Evolutionary conservation across 805 yeast species (phyloP).

Genomic region (Yarrowia bubula): DNA sequence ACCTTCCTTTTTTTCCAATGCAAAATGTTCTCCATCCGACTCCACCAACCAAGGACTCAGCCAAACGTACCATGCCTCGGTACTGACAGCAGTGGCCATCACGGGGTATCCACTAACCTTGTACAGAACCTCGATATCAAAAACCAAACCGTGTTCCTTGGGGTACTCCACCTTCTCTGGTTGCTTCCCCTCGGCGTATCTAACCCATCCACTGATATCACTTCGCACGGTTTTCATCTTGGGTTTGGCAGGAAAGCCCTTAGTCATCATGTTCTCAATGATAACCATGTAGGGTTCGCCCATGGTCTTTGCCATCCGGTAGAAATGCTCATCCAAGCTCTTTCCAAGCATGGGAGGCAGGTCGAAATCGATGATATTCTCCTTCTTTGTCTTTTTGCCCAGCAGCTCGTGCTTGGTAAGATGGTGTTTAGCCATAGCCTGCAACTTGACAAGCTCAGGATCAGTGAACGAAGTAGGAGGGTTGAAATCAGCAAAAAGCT

Average conservation of each 20-base stretch:
- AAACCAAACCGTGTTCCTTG: slow-evolving; percentile 65
- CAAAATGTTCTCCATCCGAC: background rate
- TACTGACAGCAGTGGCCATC: slow-evolving; percentile 75
- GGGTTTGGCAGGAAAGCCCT: slow-evolving; percentile 47
- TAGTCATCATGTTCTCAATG: slow-evolving; percentile 46
- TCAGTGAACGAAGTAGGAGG: background rate
- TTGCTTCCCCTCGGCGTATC: slow-evolving; percentile 55
- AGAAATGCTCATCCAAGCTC: slow-evolving; percentile 81
- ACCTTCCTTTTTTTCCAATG: background rate
- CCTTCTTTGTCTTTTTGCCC: slow-evolving; percentile 67
- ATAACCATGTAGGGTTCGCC: slow-evolving; percentile 59
- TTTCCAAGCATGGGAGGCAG: slow-evolving; percentile 74
- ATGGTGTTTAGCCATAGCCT: slow-evolving; percentile 59
- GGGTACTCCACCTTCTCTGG: slow-evolving; percentile 70
- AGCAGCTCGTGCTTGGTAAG: slow-evolving; percentile 61
- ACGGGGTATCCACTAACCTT: slow-evolving; percentile 71
- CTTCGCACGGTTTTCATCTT: slow-evolving; percentile 46
- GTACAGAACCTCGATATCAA: slow-evolving; percentile 87
- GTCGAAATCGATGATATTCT: slow-evolving; percentile 49
- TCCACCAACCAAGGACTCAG: slow-evolving; percentile 63
- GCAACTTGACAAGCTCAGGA: slow-evolving; percentile 35
- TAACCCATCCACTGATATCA: slow-evolving; percentile 73
- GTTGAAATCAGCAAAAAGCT: slow-evolving; percentile 32
- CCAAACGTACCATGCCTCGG: slow-evolving; percentile 91
- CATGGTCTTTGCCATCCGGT: slow-evolving; percentile 55